These are phyloP conservation scores for Pyrenophora tritici-repentis DNA, from an alignment of 2,329 filamentous ascomycete genomes.

Conservation along the genomic window DNA sequence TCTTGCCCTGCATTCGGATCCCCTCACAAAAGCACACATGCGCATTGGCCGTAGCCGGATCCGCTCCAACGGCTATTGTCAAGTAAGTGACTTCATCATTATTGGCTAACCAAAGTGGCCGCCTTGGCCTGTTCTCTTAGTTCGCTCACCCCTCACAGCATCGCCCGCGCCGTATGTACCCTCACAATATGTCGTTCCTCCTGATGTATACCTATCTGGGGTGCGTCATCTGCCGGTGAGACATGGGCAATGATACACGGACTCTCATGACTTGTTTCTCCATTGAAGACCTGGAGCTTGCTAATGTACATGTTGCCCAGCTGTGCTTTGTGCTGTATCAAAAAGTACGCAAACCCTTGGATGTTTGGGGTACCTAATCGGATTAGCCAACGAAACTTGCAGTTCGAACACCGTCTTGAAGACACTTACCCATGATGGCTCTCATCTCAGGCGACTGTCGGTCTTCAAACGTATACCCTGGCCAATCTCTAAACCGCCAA, in stretches of 20 bases:
- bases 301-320: constrained; percentile 25
- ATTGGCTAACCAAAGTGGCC: not conserved
- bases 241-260: constrained; percentile 23
- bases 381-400: not conserved
- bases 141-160: not conserved
- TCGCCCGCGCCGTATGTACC: constrained; percentile 7
- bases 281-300: constrained; percentile 21
- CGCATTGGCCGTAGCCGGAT: constrained; percentile 5
- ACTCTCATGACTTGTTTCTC: constrained; percentile 7
- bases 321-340: constrained; percentile 26
- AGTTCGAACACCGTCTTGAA: not conserved
- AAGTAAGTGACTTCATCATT: not conserved
- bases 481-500: constrained; percentile 17
- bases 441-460: constrained; percentile 12
- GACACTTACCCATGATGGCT: constrained; percentile 22
- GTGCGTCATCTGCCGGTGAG: constrained; percentile 10
- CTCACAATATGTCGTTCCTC: not conserved
- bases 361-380: constrained; percentile 22
- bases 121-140: not conserved
- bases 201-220: no score
- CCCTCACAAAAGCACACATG: constrained; percentile 1
- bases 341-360: constrained; percentile 25
- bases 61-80: not conserved
- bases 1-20: constrained; percentile 7
- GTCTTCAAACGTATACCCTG: constrained; percentile 22